Evolutionary conservation across 2,329 filamentous ascomycete species (phyloP), one percentile per base, ranked within the genome.

Genomic region (Cladobotryum mycophilum): DNA sequence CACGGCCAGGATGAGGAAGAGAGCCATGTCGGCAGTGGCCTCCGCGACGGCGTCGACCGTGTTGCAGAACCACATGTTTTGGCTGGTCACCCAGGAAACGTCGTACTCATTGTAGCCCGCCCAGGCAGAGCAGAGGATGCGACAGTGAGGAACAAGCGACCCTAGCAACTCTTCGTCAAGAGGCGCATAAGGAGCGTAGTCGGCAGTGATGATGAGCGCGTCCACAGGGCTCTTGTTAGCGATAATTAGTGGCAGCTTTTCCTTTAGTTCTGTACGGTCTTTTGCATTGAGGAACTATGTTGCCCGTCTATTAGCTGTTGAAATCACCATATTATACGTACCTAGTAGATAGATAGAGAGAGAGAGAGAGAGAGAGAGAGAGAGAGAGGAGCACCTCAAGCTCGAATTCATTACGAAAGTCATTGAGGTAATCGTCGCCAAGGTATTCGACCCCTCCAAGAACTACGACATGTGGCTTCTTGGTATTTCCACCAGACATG

Each of bases 51-150:
- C 78, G 53, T 81, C 70, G 2, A 74, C 61, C 0, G 72, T 71
- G 55, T 79, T 81, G 64, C 76, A 81, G 57, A 82, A 80, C 62
- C 68, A 76, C 22, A 81, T 70, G 5, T 64, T 65, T 6, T 70
- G 55, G 12, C 51, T 38, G 0, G 71, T 70, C 58, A 75, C 65
- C 67, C 69, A 74, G 4, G 68, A 58, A 0, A 76, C 64, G 42
- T 73, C 67, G 37, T 76, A 73, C 55, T 75, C 70, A 52, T 76
- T 72, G 60, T 70, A 77, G 0, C 75, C 75, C 0, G 74, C 74
- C 30, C 69, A 70, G 1, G 70, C 71, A 0, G 75, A 78, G 3
- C 67, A 61, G 33, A 78, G 70, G 49, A 78, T 72, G 48, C 69
- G 67, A 49, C 70, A 75, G 15, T 64, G 48, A 0, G 75, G 74